A percentile compares a stretch with the other conserved stretches of the same genome.
phyloP scores from a whole-genome alignment of 2,329 filamentous ascomycete genomes.

The Pyrenophora graminea region DNA sequence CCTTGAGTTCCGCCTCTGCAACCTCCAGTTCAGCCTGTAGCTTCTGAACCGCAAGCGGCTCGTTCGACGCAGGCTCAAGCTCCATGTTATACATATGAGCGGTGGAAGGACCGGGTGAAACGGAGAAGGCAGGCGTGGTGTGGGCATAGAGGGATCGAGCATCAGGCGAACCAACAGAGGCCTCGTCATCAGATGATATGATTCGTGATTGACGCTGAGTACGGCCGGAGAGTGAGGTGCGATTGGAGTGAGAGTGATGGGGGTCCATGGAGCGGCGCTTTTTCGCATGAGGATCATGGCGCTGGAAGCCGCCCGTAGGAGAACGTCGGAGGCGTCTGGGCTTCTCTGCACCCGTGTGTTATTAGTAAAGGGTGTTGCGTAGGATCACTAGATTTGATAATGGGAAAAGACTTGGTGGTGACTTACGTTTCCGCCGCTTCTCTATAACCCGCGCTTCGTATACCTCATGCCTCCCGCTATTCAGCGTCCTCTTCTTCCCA shows the following conservation, averaged over 20 bases:
- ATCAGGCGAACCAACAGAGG: conserved; percentile 1
- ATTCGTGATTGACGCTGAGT: conserved; percentile 2
- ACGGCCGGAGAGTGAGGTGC: conserved; percentile 7
- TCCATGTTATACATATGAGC: conserved; percentile 6
- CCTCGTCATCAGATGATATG: conserved; percentile 21
- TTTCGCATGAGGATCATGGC: conserved; percentile 28
- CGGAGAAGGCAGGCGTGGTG: conserved; percentile 13
- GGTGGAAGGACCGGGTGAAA: conserved; percentile 12
- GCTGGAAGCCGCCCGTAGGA: conserved; percentile 30
- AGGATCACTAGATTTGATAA: neutral
- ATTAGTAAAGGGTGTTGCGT: conserved; percentile 5
- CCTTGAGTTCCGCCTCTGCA: conserved; percentile 40
- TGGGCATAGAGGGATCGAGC: conserved; percentile 2
- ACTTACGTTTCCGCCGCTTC: conserved; percentile 34
- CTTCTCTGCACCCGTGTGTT: conserved; percentile 8
- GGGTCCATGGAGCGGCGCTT: neutral
- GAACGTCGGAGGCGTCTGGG: conserved; percentile 33
- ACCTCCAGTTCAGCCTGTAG: conserved; percentile 37
- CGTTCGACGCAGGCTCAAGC: conserved; percentile 13
- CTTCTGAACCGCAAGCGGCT: conserved; percentile 30
- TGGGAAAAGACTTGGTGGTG: neutral
- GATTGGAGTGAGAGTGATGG: conserved; percentile 6
- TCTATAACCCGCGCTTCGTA: conserved; percentile 36
- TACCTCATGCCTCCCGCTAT: conserved; percentile 28
- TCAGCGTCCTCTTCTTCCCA: conserved; percentile 22